A percentile compares a stretch with the other conserved stretches of the same genome.
These are phyloP conservation scores for Paecilomyces formosus DNA, from an alignment of 2,329 filamentous ascomycete species.

Conservation along the genomic window DNA sequence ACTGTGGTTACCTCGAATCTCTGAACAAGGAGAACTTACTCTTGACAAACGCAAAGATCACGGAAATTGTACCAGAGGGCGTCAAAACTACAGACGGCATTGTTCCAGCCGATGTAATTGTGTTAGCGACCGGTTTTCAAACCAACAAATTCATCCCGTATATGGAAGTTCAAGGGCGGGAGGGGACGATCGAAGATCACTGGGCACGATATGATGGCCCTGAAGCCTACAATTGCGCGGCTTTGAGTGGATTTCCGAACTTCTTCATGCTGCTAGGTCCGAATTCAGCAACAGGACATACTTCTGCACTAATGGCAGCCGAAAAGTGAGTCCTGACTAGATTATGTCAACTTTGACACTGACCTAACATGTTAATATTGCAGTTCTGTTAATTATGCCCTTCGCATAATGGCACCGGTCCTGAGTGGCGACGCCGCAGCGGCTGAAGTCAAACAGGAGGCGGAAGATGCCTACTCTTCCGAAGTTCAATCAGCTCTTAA, in stretches of 20 bases:
- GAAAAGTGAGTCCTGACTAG: slow-evolving; percentile 39
- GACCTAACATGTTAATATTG: background rate
- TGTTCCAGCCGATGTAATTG: slow-evolving; percentile 52
- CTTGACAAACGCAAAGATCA: slow-evolving; percentile 45
- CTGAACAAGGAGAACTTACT: slow-evolving; percentile 48
- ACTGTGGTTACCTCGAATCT: slow-evolving; percentile 48
- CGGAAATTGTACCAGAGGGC: slow-evolving; percentile 41
- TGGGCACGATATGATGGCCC: slow-evolving; percentile 55
- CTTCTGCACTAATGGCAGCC: slow-evolving; percentile 50
- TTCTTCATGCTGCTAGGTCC: slow-evolving; percentile 59
- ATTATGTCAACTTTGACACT: too few relatives aligned
- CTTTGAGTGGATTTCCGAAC: slow-evolving; percentile 56
- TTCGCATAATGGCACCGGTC: slow-evolving; percentile 53
- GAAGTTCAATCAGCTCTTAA: slow-evolving; percentile 42
- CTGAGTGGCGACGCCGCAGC: slow-evolving; percentile 37
- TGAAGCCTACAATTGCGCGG: slow-evolving; percentile 54
- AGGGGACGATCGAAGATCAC: slow-evolving; percentile 44
- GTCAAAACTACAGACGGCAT: slow-evolving; percentile 37
- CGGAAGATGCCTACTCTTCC: slow-evolving; percentile 40
- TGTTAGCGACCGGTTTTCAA: slow-evolving; percentile 56
- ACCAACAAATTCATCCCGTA: slow-evolving; percentile 49
- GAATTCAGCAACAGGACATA: slow-evolving; percentile 57
- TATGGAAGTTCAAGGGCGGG: slow-evolving; percentile 46
- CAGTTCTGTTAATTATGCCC: slow-evolving; percentile 47
- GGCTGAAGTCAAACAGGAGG: slow-evolving; percentile 43